Evolutionary conservation across 352 stramenopile genomes (phyloP).

Genomic region (Achlya hypogyna): DNA sequence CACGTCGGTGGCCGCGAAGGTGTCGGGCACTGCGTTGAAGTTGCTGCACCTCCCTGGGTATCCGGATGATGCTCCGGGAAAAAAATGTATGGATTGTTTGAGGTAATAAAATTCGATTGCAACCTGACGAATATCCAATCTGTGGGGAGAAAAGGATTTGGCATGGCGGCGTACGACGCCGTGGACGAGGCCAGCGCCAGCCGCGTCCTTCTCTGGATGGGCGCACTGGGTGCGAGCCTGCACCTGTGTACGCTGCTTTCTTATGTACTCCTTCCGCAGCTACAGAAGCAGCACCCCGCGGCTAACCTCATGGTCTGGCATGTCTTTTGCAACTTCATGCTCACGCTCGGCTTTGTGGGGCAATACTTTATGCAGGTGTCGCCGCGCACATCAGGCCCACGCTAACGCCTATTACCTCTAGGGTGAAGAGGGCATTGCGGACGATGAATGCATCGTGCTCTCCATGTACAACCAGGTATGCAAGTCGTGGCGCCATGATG

Average conservation of each 20-base stretch:
- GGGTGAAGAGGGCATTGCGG: background rate
- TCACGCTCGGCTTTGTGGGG: conserved; percentile 44
- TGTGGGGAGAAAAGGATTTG: background rate
- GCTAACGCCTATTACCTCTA: conserved; percentile 4
- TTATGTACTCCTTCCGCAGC: conserved; percentile 59
- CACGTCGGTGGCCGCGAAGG: too few relatives aligned
- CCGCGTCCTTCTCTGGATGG: conserved; percentile 49
- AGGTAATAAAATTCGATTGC: background rate
- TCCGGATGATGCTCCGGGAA: too few relatives aligned
- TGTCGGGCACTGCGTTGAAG: too few relatives aligned
- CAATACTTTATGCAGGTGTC: conserved; percentile 42
- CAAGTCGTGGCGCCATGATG: background rate
- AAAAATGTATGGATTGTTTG: background rate
- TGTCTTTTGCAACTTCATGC: conserved; percentile 50
- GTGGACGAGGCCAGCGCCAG: conserved; percentile 38
- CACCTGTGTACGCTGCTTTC: conserved; percentile 62
- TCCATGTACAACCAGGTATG: conserved; percentile 55
- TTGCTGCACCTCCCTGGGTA: too few relatives aligned
- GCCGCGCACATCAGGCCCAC: background rate
- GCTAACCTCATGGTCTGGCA: conserved; percentile 75
- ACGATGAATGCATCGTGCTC: conserved; percentile 41
- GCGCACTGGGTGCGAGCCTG: conserved; percentile 41
- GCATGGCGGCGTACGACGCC: conserved; percentile 39
- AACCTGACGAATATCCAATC: too few relatives aligned
- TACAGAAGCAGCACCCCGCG: conserved; percentile 71